A percentile compares a stretch with the other conserved stretches of the same genome.
Conservation (phyloP, 495 filamentous ascomycete species). For the Paragyromitra xinjiangensis region DNA sequence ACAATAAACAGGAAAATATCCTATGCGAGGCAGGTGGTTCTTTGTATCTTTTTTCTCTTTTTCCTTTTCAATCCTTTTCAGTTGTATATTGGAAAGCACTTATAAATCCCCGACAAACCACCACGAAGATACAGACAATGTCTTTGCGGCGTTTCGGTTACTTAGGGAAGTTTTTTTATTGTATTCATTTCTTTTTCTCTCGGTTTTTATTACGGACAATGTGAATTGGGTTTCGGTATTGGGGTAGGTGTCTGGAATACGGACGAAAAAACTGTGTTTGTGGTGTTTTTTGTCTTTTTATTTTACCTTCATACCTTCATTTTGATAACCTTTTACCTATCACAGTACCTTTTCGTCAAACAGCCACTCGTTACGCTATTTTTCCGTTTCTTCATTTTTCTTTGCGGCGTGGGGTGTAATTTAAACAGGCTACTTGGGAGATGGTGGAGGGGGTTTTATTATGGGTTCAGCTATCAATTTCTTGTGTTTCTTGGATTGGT, state of each 20-base stretch:
- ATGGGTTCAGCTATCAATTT: slow-evolving; percentile 25
- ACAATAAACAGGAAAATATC: slow-evolving; percentile 27
- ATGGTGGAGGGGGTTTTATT: slow-evolving; percentile 39
- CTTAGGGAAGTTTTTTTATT: slow-evolving; percentile 30
- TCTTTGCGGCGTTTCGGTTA: slow-evolving; percentile 45
- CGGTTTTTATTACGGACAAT: slow-evolving; percentile 36
- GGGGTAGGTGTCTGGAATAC: slow-evolving; percentile 42
- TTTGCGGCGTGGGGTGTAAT: slow-evolving; percentile 41
- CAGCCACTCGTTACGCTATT: slow-evolving; percentile 7
- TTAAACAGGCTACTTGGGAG: slow-evolving; percentile 44
- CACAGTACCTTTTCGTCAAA: slow-evolving; percentile 20
- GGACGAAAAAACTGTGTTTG: slow-evolving; percentile 48
- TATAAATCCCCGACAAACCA: slow-evolving; percentile 24
- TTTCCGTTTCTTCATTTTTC: slow-evolving; percentile 15
- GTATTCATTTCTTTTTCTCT: slow-evolving; percentile 28
- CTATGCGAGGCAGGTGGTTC: slow-evolving; percentile 23
- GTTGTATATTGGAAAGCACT: slow-evolving; percentile 40
- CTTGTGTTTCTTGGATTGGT: slow-evolving; percentile 41
- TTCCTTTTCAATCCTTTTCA: slow-evolving; percentile 27
- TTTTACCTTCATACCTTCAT: slow-evolving; percentile 40
- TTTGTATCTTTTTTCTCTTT: slow-evolving; percentile 24
- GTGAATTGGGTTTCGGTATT: slow-evolving; percentile 39
- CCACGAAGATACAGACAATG: slow-evolving; percentile 26
- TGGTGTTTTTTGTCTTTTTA: slow-evolving; percentile 41
- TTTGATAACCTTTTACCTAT: slow-evolving; percentile 32